Conservation (phyloP, 2,329 filamentous ascomycete species). For the Xylaria sp. region DNA sequence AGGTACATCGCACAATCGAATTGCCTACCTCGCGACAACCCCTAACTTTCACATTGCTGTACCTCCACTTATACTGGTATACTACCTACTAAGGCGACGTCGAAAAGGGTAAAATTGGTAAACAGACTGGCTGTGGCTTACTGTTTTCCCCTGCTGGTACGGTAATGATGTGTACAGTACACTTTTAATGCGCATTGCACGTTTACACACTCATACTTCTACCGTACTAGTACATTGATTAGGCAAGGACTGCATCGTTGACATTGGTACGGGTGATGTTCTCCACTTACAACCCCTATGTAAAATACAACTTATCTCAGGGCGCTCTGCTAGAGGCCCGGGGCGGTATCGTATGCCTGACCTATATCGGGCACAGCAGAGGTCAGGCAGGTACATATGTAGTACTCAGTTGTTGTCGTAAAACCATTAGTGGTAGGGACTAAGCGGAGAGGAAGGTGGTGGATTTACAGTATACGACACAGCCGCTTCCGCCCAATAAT, state of each 20-base stretch:
- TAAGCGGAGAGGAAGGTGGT: neutral
- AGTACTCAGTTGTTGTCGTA: neutral
- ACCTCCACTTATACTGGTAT: constrained; percentile 19
- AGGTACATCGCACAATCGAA: constrained; percentile 21
- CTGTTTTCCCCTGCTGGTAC: constrained; percentile 18
- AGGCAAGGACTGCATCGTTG: constrained; percentile 5
- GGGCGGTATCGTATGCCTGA: neutral
- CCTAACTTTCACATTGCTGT: constrained; percentile 22
- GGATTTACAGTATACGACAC: neutral
- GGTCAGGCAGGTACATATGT: neutral
- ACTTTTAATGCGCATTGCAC: neutral
- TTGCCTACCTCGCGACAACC: constrained; percentile 17
- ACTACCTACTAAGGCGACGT: constrained; percentile 3
- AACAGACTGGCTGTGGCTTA: constrained; percentile 14
- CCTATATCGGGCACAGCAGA: neutral
- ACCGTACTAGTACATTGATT: neutral
- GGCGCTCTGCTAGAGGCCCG: neutral
- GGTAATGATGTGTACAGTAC: neutral
- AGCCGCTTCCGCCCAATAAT: neutral
- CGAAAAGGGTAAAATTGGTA: constrained; percentile 10
- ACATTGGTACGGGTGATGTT: constrained; percentile 4
- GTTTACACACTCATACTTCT: neutral
- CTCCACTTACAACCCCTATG: neutral
- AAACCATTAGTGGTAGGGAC: neutral
- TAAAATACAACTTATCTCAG: neutral